phyloP scores from a whole-genome alignment of 352 stramenopile species.

The Achlya hypogyna region DNA sequence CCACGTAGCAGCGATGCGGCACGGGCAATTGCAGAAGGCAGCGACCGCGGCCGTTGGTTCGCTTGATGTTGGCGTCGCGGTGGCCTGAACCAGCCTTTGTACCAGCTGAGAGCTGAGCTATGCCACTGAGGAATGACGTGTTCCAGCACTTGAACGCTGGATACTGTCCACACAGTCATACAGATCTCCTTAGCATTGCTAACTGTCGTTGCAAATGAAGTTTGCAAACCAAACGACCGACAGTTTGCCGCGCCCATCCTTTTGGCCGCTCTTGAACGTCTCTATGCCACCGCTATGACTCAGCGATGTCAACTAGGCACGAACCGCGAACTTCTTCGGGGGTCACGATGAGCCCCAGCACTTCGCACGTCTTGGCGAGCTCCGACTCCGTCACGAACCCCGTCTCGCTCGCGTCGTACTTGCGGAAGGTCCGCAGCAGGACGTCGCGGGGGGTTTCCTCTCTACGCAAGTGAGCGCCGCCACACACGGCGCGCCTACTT shows the following conservation, averaged over 20 bases:
- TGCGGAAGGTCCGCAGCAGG: not conserved
- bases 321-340: not conserved
- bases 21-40: too few species aligned
- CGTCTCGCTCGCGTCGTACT: slow-evolving; percentile 9
- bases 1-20: too few species aligned
- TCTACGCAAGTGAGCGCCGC: not conserved
- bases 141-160: too few species aligned
- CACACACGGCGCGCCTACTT: not conserved
- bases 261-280: slow-evolving; percentile 2
- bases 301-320: not conserved
- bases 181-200: not conserved
- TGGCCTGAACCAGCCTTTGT: too few species aligned
- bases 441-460: slow-evolving; percentile 3
- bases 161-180: not conserved
- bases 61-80: too few species aligned
- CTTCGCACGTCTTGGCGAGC: slow-evolving; percentile 5
- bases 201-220: slow-evolving; percentile 13
- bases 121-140: too few species aligned
- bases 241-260: not conserved
- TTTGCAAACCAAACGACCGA: slow-evolving; percentile 8
- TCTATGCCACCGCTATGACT: not conserved
- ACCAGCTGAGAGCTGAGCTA: too few species aligned
- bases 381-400: slow-evolving; percentile 7
- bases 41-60: too few species aligned
- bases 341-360: slow-evolving; percentile 1